Conservation (phyloP, 495 filamentous ascomycete species). For the Penicillium paxilli region DNA sequence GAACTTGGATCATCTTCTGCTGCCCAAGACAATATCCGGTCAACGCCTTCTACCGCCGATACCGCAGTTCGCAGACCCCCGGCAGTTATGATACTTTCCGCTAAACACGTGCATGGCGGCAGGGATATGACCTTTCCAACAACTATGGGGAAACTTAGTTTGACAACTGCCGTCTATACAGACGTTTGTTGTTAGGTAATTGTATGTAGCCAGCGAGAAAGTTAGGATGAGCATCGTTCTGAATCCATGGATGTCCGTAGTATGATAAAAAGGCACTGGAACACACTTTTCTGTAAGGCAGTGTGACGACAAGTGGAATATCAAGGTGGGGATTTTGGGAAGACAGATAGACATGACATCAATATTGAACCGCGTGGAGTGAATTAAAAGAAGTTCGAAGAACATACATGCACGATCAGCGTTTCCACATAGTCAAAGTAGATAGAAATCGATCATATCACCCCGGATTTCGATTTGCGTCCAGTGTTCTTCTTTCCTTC, state of each 20-base stretch:
- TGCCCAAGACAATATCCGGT: neutral
- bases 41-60: neutral
- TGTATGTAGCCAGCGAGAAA: neutral
- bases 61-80: neutral
- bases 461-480: neutral
- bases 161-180: neutral
- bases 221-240: neutral
- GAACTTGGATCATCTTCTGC: neutral
- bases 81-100: slow-evolving; percentile 1
- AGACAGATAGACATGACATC: neutral
- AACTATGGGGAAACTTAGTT: neutral
- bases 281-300: too few relatives aligned
- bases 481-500: neutral
- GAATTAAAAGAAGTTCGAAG: neutral
- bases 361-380: neutral
- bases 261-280: neutral
- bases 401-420: neutral
- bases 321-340: neutral
- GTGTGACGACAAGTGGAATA: neutral
- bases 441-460: neutral
- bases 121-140: slow-evolving; percentile 1
- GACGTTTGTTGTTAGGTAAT: neutral
- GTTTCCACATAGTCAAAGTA: neutral
- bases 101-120: slow-evolving; percentile 1
- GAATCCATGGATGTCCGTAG: neutral